Evolutionary conservation across 345 rosid genomes (phyloP).

Genomic region (Sisymbrium altissimum): DNA sequence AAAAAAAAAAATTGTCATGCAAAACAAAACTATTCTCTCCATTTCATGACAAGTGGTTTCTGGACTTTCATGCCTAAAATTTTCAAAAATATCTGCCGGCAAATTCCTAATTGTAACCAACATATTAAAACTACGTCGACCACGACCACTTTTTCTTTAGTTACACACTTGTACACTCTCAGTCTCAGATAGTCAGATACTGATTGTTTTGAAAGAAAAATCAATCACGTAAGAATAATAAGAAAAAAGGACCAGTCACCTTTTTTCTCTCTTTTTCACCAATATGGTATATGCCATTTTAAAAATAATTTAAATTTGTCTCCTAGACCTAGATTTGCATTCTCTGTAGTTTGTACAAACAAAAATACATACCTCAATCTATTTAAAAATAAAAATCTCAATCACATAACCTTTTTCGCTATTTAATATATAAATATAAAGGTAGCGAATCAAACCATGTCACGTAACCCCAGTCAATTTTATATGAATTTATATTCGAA

Average conservation of each 20-base stretch:
- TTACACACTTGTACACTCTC: not conserved
- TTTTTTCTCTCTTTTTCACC: not conserved
- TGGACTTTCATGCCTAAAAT: not conserved
- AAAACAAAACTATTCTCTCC: too few species aligned
- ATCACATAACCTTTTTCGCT: not conserved
- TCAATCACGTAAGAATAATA: not conserved
- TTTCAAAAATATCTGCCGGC: not conserved
- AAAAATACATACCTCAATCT: not conserved
- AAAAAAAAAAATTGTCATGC: too few species aligned
- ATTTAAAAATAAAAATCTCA: not conserved
- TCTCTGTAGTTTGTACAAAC: too few species aligned
- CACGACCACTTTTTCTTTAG: not conserved
- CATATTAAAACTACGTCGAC: not conserved
- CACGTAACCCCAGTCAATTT: not conserved
- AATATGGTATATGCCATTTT: not conserved
- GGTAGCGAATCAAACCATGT: conserved; percentile 18
- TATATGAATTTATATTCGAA: not conserved
- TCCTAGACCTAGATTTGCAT: not conserved
- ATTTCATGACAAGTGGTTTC: too few species aligned
- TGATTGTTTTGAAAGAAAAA: not conserved
- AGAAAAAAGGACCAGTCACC: not conserved
- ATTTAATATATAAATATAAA: not conserved
- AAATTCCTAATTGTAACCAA: not conserved
- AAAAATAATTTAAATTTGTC: not conserved
- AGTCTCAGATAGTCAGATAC: not conserved